Evolutionary conservation across 2,329 filamentous ascomycete genomes (phyloP).

Genomic region (Sporothrix pseudoabietina): DNA sequence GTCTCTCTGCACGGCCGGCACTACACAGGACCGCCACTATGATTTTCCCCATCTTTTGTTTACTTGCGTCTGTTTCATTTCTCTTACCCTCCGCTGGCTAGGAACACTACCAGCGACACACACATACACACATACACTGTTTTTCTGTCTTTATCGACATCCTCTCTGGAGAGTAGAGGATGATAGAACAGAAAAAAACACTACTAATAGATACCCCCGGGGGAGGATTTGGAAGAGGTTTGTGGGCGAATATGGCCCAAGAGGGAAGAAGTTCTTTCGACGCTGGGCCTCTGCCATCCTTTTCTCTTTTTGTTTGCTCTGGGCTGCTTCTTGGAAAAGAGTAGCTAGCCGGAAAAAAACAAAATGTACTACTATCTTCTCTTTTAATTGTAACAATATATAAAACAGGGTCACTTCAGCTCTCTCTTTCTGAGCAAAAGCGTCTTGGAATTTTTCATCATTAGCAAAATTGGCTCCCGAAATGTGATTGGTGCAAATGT

Average conservation of each 20-base stretch:
- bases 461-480: neutral
- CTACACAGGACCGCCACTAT: constrained; percentile 13
- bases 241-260: neutral
- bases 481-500: neutral
- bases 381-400: constrained; percentile 19
- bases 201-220: constrained; percentile 22
- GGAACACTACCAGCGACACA: neutral
- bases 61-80: neutral
- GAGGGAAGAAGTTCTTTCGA: neutral
- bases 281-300: constrained; percentile 11
- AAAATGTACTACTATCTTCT: constrained; percentile 10
- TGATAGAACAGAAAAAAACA: neutral
- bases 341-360: neutral
- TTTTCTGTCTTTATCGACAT: neutral
- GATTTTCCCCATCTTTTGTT: neutral
- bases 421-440: neutral
- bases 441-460: neutral
- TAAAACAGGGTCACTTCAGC: neutral
- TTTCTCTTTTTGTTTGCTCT: neutral
- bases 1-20: neutral
- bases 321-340: neutral
- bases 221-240: constrained; percentile 6
- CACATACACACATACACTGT: neutral
- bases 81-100: neutral
- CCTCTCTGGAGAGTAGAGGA: neutral